Conservation (phyloP, 805 yeast species). For the Jamesozyma gamospora region DNA sequence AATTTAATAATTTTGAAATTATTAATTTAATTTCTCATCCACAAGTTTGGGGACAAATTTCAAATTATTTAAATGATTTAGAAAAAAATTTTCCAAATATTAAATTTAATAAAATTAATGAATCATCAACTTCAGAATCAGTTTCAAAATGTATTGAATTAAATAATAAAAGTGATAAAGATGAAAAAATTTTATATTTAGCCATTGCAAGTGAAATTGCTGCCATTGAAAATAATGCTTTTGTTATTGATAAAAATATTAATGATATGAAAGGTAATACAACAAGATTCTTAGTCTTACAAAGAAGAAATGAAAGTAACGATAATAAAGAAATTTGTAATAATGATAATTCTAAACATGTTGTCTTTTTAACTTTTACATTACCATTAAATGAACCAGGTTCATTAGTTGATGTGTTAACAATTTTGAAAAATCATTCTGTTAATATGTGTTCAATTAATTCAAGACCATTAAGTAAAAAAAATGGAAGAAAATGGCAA, state of each 20-base stretch:
- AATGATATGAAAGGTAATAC: slow-evolving; percentile 73
- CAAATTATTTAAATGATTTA: slow-evolving; percentile 40
- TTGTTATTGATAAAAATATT: slow-evolving; percentile 44
- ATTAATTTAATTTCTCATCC: slow-evolving; percentile 83
- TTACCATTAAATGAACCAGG: slow-evolving; percentile 63
- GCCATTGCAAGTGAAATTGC: slow-evolving; percentile 71
- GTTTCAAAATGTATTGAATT: slow-evolving; percentile 47
- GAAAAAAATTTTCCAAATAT: slow-evolving; percentile 22
- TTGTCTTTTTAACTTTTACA: slow-evolving; percentile 57
- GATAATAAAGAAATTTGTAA: not conserved
- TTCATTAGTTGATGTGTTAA: slow-evolving; percentile 56
- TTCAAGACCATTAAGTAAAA: slow-evolving; percentile 55
- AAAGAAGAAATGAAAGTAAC: slow-evolving; percentile 25
- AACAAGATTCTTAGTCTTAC: slow-evolving; percentile 71
- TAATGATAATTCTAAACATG: slow-evolving; percentile 1
- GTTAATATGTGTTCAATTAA: slow-evolving; percentile 63
- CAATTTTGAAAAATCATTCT: slow-evolving; percentile 42
- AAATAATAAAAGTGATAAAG: slow-evolving; percentile 19
- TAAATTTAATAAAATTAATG: slow-evolving; percentile 46
- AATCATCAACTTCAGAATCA: slow-evolving; percentile 76
- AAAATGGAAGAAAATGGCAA: slow-evolving; percentile 45
- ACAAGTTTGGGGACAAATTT: slow-evolving; percentile 94
- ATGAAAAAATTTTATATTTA: slow-evolving; percentile 36
- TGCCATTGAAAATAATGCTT: slow-evolving; percentile 47
- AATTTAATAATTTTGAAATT: slow-evolving; percentile 20